Evolutionary conservation across 1,284 basidiomycete species (phyloP), one percentile per base, ranked within the genome.

Genomic region (Leccinum fallax): DNA sequence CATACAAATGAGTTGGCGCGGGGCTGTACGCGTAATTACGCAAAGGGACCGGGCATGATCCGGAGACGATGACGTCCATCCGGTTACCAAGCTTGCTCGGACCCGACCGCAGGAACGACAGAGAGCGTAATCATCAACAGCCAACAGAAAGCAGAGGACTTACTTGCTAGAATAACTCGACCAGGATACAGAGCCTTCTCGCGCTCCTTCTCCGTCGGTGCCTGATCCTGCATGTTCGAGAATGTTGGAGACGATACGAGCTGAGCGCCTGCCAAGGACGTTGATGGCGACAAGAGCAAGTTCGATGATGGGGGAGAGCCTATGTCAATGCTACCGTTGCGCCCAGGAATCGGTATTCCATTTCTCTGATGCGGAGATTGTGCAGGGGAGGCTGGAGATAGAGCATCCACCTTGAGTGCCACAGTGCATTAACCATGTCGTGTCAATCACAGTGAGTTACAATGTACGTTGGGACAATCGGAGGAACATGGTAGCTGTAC

Each of bases 121-220:
- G 10, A 48, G 19, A 11, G 48, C 21, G n/a, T 19, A 43, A 43
- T 19, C 40, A 43, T 43, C 40, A 43, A 43, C n/a, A n/a, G 21
- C 21, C 48, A 49, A 24, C 19, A 6, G 16, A 55, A 21, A 21
- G 8, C 21, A 53, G 48, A 30, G 26, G 15, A 83, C 86, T 75
- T 69, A 92, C 92, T 93, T 7, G 91, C 93, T n/a, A 94, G 80
- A 63, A 92, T 81, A 34, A 94, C 88, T 53, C 93, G 80, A 6
- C 87, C 87, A 5, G 92, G 91, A 71, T 94, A 94, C 34, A 93
- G 72, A 38, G 85, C 67, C 67, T 82, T 89, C 75, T 92, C 90
- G 59, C 89, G 80, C 63, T 91, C 89, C 74, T 83, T 90, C 62
- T 89, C 88, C 3, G 67, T 60, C n/a, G 56, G 55, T 28, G 69